Percentiles rank a stretch among this genome's conserved stretches.
Conservation (phyloP, 148 eudicot genomes). For the Rhododendron griersonianum region DNA sequence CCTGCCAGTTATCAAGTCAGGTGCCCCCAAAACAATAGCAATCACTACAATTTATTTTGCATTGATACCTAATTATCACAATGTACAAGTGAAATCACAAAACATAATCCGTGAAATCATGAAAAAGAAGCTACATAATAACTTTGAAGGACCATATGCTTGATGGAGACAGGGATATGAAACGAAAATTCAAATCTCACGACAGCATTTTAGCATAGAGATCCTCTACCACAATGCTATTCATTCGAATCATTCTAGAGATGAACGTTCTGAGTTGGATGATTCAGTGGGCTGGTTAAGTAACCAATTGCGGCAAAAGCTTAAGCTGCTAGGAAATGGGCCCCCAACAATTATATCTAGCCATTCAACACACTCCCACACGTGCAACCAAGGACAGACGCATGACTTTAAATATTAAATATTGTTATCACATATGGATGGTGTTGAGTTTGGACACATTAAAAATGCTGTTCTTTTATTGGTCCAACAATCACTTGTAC, state of each 20-base stretch:
- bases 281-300: not conserved
- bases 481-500: too few relatives aligned
- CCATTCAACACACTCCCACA: too few relatives aligned
- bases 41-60: not conserved
- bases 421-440: too few relatives aligned
- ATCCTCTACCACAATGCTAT: not conserved
- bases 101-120: not conserved
- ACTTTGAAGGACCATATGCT: not conserved
- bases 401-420: too few relatives aligned
- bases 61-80: not conserved
- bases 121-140: not conserved
- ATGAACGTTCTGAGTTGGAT: not conserved
- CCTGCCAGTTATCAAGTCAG: conserved; percentile 40
- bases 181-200: not conserved
- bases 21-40: not conserved
- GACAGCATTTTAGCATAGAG: not conserved
- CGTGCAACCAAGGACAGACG: too few relatives aligned
- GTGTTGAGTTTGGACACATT: too few relatives aligned
- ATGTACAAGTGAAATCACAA: not conserved
- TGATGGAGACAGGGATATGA: not conserved
- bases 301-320: too few relatives aligned
- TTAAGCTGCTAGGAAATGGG: too few relatives aligned
- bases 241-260: not conserved
- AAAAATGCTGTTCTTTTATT: too few relatives aligned
- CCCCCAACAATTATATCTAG: too few relatives aligned